Conservation (phyloP, 78 protist genomes). For the Salpingoeca rosetta region DNA sequence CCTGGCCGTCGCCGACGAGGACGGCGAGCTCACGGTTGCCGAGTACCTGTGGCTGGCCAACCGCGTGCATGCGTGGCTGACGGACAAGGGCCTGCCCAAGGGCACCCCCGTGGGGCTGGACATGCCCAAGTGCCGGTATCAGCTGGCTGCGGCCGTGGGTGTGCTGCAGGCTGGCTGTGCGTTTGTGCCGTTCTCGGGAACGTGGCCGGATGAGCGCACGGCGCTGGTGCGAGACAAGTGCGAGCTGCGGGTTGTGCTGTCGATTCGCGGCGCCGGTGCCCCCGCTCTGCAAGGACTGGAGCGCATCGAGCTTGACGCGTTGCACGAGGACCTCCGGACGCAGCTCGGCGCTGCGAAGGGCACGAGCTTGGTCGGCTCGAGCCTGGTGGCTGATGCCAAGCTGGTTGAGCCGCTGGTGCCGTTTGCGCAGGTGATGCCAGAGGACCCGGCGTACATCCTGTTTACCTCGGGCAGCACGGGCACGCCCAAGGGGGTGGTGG, state of each 20-base stretch:
- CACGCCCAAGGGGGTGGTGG: slow-evolving; percentile 29
- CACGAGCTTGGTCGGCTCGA: background rate
- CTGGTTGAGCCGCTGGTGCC: too few species aligned
- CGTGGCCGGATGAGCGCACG: slow-evolving; percentile 24
- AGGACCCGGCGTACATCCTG: slow-evolving; percentile 2
- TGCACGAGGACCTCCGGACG: too few species aligned
- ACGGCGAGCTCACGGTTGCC: background rate
- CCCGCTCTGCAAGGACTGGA: background rate
- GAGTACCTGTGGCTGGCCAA: too few species aligned
- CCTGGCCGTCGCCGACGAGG: background rate
- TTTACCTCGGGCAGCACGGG: slow-evolving; percentile 27
- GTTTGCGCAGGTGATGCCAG: background rate
- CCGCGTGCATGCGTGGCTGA: too few species aligned
- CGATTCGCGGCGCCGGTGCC: slow-evolving; percentile 5
- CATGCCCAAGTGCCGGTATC: background rate
- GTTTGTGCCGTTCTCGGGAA: slow-evolving; percentile 37
- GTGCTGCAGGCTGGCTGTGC: slow-evolving; percentile 29
- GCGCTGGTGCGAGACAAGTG: too few species aligned
- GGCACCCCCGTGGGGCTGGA: background rate
- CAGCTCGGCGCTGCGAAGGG: background rate
- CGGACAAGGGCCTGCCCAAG: background rate
- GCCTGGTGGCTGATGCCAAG: background rate
- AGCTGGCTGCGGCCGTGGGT: slow-evolving; percentile 3
- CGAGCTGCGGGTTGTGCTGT: too few species aligned
- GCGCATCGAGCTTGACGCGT: background rate